A percentile compares a stretch with the other conserved stretches of the same genome.
These are phyloP conservation scores for Colletotrichum costaricense DNA, from an alignment of 2,329 filamentous ascomycete species.

Conservation along the genomic window DNA sequence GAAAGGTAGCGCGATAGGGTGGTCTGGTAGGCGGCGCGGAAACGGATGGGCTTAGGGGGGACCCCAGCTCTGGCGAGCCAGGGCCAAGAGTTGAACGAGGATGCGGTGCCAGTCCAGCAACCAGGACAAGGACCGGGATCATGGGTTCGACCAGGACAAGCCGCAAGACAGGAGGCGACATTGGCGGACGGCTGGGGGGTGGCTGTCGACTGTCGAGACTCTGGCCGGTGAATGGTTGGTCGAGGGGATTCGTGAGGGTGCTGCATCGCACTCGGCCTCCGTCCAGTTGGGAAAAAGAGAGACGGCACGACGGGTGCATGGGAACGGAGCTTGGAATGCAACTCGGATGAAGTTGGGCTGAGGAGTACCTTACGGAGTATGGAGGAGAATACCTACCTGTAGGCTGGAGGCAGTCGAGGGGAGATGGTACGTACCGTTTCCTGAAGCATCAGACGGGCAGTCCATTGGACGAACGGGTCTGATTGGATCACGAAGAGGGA, in stretches of 20 bases:
- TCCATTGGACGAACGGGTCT: background rate
- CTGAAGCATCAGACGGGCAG: background rate
- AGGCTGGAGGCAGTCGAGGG: too few species aligned
- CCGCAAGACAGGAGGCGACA: constrained; percentile 27
- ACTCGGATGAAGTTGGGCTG: background rate
- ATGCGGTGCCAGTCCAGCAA: background rate
- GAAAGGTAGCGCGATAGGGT: background rate
- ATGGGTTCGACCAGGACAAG: constrained; percentile 24
- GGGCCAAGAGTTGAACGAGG: constrained; percentile 17
- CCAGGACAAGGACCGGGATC: constrained; percentile 31
- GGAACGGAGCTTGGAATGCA: background rate
- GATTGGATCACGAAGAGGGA: background rate
- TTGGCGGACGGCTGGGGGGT: constrained; percentile 11
- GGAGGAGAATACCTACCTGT: too few species aligned
- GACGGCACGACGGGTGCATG: constrained; percentile 3
- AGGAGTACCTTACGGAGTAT: background rate
- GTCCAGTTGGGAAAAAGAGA: background rate
- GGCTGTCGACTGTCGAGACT: background rate
- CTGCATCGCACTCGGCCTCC: constrained; percentile 3
- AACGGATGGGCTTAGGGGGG: constrained; percentile 23
- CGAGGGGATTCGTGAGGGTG: background rate
- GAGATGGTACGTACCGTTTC: background rate
- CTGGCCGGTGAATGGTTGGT: background rate
- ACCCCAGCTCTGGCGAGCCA: constrained; percentile 2
- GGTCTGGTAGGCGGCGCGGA: constrained; percentile 20